Evolutionary conservation across 1,139 yeast species (phyloP).

Genomic region (Debaryomyces fabryi): DNA sequence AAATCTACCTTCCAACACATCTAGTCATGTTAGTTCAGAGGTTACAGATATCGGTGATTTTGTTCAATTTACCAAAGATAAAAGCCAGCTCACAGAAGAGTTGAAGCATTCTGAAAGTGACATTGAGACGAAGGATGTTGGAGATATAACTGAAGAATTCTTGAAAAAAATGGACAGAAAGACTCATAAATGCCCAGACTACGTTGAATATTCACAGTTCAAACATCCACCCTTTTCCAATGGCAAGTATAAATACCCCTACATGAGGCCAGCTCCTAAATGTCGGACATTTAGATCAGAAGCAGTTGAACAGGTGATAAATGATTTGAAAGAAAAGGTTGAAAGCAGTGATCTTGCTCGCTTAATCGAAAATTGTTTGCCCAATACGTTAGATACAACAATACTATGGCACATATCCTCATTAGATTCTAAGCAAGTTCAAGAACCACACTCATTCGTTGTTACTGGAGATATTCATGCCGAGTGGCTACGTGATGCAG

Average conservation of each 20-base stretch:
- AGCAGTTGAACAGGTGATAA: conserved; percentile 65
- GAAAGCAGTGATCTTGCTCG: conserved; percentile 69
- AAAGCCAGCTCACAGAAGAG: background rate
- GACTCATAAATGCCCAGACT: conserved; percentile 40
- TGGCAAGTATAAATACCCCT: conserved; percentile 59
- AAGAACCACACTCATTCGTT: conserved; percentile 51
- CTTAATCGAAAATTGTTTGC: conserved; percentile 78
- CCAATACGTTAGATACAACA: conserved; percentile 88
- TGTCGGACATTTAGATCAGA: conserved; percentile 75
- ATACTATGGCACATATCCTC: conserved; percentile 64
- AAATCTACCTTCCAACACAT: conserved; percentile 3
- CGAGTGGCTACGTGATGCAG: conserved; percentile 87
- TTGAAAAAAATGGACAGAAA: conserved; percentile 23
- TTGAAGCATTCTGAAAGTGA: background rate
- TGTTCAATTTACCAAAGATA: conserved; percentile 7
- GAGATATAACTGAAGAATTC: conserved; percentile 18
- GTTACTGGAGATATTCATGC: conserved; percentile 93
- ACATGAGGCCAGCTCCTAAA: conserved; percentile 68
- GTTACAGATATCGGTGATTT: conserved; percentile 11
- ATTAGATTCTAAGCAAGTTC: conserved; percentile 17
- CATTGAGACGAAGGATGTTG: conserved; percentile 1
- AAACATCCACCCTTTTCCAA: conserved; percentile 53
- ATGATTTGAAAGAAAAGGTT: conserved; percentile 52
- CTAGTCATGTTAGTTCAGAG: conserved; percentile 3
- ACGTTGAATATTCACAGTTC: conserved; percentile 41